Evolutionary conservation across 2,329 filamentous ascomycete species (phyloP), one percentile per base, ranked within the genome.

Genomic region (Nemania sp.): DNA sequence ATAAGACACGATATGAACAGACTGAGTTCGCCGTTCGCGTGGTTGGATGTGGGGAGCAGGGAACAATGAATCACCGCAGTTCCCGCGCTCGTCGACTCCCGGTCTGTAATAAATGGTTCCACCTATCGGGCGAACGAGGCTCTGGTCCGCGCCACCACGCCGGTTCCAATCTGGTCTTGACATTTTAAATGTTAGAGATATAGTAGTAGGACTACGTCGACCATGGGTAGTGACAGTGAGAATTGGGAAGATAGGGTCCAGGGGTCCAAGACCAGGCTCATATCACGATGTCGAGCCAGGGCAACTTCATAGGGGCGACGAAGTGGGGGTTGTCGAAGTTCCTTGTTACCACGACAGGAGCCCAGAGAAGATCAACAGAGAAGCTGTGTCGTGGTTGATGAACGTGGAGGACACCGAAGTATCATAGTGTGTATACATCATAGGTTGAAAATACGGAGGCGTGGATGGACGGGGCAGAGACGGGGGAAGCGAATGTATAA

Each of bases 1-100:
- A 63, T 79, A 82, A 65, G 76, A 79, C 55, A 76, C 76, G 62
- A 85, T 83, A 69, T 81, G 80, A 65, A 85, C 83, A 57, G 80
- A 81, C 60, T 83, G 81, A 15, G 80, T 81, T 70, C 81, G 75
- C 65, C 80, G 78, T 57, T 75, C 76, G 63, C 83, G 78, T 47
- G 79, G 77, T 70, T 79, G 79, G 67, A 83, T 83, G 56, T 81
- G 76, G 32, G 77, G 76, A 11, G 68, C 69, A 10, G 77, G 77
- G 52, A 78, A 66, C 17, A 61, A 65, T 45, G 66, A 59, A 37
- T 57, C 51, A 50, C 49, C 54, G 52, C 68, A 66, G 62, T 64
- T 63, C 53, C 68, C 67, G 54, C 68, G 65, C 54, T 68, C 66
- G 52, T 64, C 63, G 18, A 57, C 57, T 51, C 68, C 60, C 20